These are phyloP conservation scores for Flaveria linearis DNA, from an alignment of 129 eudicot species.

Conservation along the genomic window DNA sequence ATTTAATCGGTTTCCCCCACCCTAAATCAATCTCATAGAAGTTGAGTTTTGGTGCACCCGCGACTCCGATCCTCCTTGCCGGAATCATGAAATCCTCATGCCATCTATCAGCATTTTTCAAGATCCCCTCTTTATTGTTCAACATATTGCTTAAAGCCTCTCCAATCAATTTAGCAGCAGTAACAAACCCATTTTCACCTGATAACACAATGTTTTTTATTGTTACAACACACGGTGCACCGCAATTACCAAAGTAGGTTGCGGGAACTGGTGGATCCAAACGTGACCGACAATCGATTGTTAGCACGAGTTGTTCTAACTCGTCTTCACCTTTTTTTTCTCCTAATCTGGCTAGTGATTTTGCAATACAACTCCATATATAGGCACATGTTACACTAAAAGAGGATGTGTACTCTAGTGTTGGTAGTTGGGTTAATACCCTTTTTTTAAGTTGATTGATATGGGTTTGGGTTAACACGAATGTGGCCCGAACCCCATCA, in stretches of 20 bases:
- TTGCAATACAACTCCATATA: constrained; percentile 46
- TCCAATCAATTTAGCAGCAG: constrained; percentile 31
- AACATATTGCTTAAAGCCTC: constrained; percentile 22
- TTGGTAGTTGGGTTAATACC: constrained; percentile 15
- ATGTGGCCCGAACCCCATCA: constrained; percentile 50
- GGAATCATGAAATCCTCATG: background rate
- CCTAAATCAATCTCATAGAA: constrained; percentile 51
- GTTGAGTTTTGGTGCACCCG: constrained; percentile 48
- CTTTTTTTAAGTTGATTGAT: constrained; percentile 34
- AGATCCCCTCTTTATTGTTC: constrained; percentile 22
- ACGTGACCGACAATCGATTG: too few relatives aligned
- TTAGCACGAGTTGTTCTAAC: constrained; percentile 38
- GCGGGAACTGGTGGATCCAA: constrained; percentile 46
- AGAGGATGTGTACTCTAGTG: constrained; percentile 36
- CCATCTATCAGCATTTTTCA: constrained; percentile 24
- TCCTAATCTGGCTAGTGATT: constrained; percentile 22
- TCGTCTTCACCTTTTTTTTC: constrained; percentile 28
- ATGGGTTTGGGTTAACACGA: constrained; percentile 31
- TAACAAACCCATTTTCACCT: constrained; percentile 30
- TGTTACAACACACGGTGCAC: constrained; percentile 9
- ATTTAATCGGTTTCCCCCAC: constrained; percentile 46
- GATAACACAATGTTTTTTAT: constrained; percentile 11
- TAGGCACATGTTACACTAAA: constrained; percentile 42
- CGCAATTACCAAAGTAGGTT: constrained; percentile 50
- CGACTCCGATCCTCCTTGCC: constrained; percentile 26